These are phyloP conservation scores for Diaporthe sp. DNA, from an alignment of 2,329 filamentous ascomycete species.

Conservation along the genomic window DNA sequence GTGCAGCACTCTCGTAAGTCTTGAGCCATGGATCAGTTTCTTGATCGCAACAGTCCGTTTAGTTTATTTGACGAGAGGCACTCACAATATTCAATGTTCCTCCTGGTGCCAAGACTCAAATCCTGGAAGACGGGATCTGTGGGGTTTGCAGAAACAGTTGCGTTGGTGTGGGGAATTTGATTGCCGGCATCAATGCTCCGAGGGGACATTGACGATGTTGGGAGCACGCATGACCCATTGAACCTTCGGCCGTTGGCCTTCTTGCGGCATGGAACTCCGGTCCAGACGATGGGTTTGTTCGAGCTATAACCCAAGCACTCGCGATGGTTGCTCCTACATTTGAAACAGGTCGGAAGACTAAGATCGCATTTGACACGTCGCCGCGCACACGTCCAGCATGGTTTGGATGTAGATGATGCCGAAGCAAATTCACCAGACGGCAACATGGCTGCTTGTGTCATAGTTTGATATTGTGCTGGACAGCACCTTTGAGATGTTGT, in stretches of 20 bases:
- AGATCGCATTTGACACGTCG: constrained; percentile 40
- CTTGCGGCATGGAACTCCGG: background rate
- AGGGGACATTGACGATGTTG: background rate
- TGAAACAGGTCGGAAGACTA: constrained; percentile 38
- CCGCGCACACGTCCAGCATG: constrained; percentile 41
- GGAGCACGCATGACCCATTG: background rate
- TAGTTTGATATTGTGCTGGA: background rate
- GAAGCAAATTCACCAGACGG: background rate
- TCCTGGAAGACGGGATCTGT: constrained; percentile 19
- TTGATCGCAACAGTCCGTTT: background rate
- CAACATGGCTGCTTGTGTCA: background rate
- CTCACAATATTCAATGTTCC: constrained; percentile 18
- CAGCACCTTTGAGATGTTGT: background rate
- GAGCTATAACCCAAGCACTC: constrained; percentile 31
- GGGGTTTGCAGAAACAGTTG: background rate
- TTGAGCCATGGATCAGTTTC: background rate
- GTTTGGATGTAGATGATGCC: background rate
- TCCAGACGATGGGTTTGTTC: background rate
- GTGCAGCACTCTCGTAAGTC: constrained; percentile 37
- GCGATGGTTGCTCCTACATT: constrained; percentile 34
- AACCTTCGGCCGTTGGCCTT: background rate
- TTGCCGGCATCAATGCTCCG: background rate
- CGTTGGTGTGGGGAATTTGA: background rate
- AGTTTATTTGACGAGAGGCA: background rate
- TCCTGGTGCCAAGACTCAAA: background rate